Conservation (phyloP, 306 rosid species). For the Vigna trinervia region DNA sequence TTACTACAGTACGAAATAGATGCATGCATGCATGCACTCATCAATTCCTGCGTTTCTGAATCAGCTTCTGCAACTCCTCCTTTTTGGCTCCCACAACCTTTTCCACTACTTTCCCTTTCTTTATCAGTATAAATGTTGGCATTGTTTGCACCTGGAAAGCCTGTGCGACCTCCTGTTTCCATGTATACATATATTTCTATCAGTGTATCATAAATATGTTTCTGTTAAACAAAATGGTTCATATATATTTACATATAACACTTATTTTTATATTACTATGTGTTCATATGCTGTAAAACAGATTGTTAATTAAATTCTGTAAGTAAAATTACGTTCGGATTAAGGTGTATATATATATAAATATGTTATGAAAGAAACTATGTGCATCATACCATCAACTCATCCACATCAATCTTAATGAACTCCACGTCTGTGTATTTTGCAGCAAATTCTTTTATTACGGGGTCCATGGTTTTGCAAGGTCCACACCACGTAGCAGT, state of each 20-base stretch:
- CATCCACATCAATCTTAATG: conserved; percentile 78
- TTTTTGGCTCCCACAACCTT: conserved; percentile 73
- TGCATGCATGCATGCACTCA: not conserved
- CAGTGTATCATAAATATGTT: not conserved
- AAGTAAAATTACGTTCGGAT: not conserved
- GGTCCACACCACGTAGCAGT: conserved; percentile 93
- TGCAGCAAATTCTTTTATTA: conserved; percentile 58
- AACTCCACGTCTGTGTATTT: conserved; percentile 66
- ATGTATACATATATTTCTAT: not conserved
- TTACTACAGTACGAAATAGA: not conserved
- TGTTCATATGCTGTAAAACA: too few relatives aligned
- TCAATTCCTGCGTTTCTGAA: conserved; percentile 53
- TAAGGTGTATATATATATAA: not conserved
- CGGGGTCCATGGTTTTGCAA: conserved; percentile 74
- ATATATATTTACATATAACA: too few relatives aligned
- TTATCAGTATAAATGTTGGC: conserved; percentile 80
- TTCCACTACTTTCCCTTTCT: conserved; percentile 67
- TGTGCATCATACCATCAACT: conserved; percentile 49
- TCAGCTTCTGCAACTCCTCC: conserved; percentile 68
- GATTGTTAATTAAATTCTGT: not conserved
- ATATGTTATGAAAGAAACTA: not conserved
- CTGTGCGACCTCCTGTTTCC: conserved; percentile 64
- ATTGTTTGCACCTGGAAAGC: conserved; percentile 70
- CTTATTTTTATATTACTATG: too few relatives aligned
- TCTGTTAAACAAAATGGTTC: not conserved